Conservation (phyloP, 495 filamentous ascomycete species). For the Penicillium pulvis region DNA sequence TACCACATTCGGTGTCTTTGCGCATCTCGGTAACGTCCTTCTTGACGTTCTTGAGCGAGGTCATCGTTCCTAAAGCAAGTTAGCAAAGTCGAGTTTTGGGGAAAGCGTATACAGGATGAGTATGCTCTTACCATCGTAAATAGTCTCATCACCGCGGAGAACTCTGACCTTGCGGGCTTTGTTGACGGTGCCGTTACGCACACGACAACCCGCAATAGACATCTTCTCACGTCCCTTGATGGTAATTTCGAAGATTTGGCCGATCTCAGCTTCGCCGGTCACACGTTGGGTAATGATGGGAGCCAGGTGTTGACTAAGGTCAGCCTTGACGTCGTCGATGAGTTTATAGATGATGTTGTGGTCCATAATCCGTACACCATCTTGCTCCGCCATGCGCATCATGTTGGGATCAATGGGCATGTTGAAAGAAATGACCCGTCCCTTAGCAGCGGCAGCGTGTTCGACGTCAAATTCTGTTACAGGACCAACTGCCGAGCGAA, state of each 20-base stretch:
- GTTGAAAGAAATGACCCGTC: constrained; percentile 84
- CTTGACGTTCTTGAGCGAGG: constrained; percentile 86
- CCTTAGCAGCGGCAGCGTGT: constrained; percentile 72
- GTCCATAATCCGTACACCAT: constrained; percentile 75
- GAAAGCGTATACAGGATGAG: neutral
- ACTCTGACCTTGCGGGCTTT: constrained; percentile 68
- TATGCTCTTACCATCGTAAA: constrained; percentile 74
- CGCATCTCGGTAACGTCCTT: constrained; percentile 86
- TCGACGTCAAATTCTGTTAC: constrained; percentile 88
- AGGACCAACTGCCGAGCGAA: constrained; percentile 75
- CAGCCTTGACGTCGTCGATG: constrained; percentile 75
- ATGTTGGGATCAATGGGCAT: constrained; percentile 68
- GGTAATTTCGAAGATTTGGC: constrained; percentile 81
- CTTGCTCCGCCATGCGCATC: constrained; percentile 63
- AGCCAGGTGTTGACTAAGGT: constrained; percentile 66
- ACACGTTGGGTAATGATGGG: constrained; percentile 67
- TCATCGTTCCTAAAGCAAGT: constrained; percentile 61
- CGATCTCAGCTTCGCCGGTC: constrained; percentile 84
- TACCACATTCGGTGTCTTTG: constrained; percentile 91
- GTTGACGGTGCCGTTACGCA: constrained; percentile 75
- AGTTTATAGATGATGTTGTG: constrained; percentile 93
- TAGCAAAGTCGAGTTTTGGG: neutral
- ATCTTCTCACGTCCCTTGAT: constrained; percentile 67
- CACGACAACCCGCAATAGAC: constrained; percentile 82
- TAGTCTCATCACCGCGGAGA: constrained; percentile 62